phyloP scores from a whole-genome alignment of 768 basidiomycete species.

The Punctularia strigosozonata region DNA sequence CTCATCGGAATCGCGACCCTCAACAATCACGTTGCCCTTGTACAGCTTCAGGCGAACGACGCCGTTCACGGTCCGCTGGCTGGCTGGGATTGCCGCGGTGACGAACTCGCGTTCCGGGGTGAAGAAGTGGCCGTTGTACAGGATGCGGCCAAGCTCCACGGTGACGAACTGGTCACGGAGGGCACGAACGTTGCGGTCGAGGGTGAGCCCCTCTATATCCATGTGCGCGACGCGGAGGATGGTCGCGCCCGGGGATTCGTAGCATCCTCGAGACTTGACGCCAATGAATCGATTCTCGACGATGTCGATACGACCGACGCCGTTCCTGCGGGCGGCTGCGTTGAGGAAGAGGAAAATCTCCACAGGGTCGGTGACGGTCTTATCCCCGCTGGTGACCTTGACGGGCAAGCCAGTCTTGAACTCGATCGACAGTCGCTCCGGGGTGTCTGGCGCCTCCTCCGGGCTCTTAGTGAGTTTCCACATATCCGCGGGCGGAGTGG shows the following conservation, averaged over 20 bases:
- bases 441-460: constrained; percentile 65
- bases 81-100: constrained; percentile 80
- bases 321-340: constrained; percentile 86
- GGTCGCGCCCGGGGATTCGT: constrained; percentile 94
- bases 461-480: constrained; percentile 92
- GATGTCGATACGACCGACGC: constrained; percentile 94
- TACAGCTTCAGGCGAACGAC: constrained; percentile 82
- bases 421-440: constrained; percentile 76
- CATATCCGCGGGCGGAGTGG: constrained; percentile 92
- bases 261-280: constrained; percentile 98
- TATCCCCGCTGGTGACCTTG: constrained; percentile 44
- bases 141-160: constrained; percentile 74
- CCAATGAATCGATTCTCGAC: constrained; percentile 99
- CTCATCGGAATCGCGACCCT: constrained; percentile 85
- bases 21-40: constrained; percentile 93
- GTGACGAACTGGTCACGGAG: constrained; percentile 94
- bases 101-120: constrained; percentile 98
- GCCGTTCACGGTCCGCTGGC: constrained; percentile 95
- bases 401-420: constrained; percentile 82
- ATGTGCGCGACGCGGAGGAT: constrained; percentile 93
- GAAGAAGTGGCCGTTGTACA: constrained; percentile 99
- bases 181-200: constrained; percentile 93
- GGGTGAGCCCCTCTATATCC: constrained; percentile 94
- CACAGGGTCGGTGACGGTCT: constrained; percentile 80
- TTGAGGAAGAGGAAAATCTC: constrained; percentile 92